Evolutionary conservation across 371 early-diverging fungal genomes (phyloP).

Genomic region (Syncephalastrum monosporum): DNA sequence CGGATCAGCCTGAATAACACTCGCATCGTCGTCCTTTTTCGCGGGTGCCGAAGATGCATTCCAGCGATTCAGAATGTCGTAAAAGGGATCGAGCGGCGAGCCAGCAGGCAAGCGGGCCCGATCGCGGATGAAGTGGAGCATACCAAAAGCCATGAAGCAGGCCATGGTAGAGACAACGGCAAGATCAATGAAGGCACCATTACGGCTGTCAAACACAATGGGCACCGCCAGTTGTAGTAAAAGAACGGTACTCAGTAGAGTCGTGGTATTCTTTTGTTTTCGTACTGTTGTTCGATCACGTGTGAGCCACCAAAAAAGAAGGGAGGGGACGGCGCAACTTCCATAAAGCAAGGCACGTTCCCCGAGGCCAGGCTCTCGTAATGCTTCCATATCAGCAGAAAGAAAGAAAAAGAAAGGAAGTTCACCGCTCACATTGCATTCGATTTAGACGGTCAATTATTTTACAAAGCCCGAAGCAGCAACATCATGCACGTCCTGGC

Average conservation of each 20-base stretch:
- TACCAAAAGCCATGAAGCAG: slow-evolving; percentile 22
- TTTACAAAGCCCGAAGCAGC: background rate
- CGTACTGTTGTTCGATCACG: no score
- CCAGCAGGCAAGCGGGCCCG: slow-evolving; percentile 14
- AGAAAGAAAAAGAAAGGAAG: background rate
- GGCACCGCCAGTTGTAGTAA: background rate
- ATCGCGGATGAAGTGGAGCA: slow-evolving; percentile 21
- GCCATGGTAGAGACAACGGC: slow-evolving; percentile 17
- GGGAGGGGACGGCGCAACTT: no score
- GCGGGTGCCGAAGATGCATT: slow-evolving; percentile 13
- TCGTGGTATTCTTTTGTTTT: background rate
- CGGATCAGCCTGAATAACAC: slow-evolving; percentile 2
- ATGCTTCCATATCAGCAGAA: background rate
- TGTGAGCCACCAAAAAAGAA: no score
- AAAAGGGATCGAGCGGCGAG: slow-evolving; percentile 2
- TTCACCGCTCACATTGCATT: background rate
- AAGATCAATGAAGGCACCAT: slow-evolving; percentile 13
- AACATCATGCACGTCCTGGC: background rate
- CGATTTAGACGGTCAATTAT: background rate
- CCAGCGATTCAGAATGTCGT: slow-evolving; percentile 11
- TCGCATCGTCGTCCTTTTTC: background rate
- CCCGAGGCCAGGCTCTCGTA: background rate
- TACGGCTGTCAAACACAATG: slow-evolving; percentile 2
- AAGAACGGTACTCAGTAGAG: background rate
- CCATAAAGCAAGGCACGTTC: no score